Percentiles rank a stretch among this genome's conserved stretches.
These are phyloP conservation scores for Panicum virgatum DNA, from an alignment of 202 grass and related monocot species.

Conservation along the genomic window DNA sequence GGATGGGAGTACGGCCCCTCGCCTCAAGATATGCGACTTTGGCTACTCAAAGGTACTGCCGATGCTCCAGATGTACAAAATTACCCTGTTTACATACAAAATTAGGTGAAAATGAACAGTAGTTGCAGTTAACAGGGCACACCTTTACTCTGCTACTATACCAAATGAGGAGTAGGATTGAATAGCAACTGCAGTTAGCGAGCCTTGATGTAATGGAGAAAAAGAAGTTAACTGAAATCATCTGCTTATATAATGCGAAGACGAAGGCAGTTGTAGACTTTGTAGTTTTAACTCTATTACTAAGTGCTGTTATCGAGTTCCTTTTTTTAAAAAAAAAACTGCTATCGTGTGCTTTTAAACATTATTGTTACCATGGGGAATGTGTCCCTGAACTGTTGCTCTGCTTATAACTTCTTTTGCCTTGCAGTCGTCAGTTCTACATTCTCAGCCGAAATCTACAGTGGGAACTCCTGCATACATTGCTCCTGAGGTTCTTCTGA, in stretches of 20 bases:
- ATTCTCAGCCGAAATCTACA: conserved; percentile 95
- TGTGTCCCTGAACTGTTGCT: neutral
- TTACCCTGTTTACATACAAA: neutral
- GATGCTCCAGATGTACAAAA: neutral
- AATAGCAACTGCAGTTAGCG: neutral
- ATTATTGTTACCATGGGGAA: neutral
- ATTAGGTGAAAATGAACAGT: neutral
- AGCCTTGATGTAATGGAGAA: neutral
- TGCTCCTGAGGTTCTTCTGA: conserved; percentile 95
- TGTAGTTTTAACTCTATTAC: neutral
- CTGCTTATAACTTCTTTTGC: neutral
- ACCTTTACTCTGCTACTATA: neutral
- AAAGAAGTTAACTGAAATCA: neutral
- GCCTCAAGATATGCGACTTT: conserved; percentile 98
- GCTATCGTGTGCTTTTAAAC: neutral
- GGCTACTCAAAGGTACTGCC: conserved; percentile 91
- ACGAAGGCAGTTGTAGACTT: neutral
- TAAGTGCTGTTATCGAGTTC: neutral
- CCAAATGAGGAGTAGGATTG: neutral
- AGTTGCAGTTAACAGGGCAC: neutral
- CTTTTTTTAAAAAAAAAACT: neutral
- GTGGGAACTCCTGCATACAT: conserved; percentile 96
- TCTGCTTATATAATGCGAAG: neutral
- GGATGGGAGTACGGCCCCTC: conserved; percentile 76
- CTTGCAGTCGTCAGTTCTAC: conserved; percentile 85